Evolutionary conservation across 2,329 filamentous ascomycete species (phyloP).

Genomic region (Neofusicoccum parvum): DNA sequence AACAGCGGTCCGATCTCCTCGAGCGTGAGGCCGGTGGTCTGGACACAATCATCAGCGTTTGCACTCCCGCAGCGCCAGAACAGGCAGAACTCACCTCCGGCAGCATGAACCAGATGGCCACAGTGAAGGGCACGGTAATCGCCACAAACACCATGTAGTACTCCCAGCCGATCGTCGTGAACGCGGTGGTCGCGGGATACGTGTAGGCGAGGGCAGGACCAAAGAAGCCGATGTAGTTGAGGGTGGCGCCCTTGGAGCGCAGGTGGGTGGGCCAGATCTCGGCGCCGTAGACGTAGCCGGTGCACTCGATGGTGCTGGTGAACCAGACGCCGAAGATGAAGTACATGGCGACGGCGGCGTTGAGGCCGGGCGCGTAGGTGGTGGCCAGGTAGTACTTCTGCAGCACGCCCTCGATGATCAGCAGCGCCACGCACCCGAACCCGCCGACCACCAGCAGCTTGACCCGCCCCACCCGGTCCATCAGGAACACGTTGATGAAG

Average conservation of each 20-base stretch:
- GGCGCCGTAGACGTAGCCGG: slow-evolving; percentile 35
- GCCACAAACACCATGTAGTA: slow-evolving; percentile 35
- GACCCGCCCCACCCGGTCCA: slow-evolving; percentile 35
- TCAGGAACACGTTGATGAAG: slow-evolving; percentile 29
- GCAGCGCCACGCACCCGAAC: slow-evolving; percentile 26
- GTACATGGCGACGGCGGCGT: slow-evolving; percentile 26
- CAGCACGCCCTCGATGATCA: slow-evolving; percentile 29
- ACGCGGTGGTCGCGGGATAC: slow-evolving; percentile 23
- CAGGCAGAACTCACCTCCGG: slow-evolving; percentile 26
- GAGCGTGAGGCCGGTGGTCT: slow-evolving; percentile 32
- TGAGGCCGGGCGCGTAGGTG: slow-evolving; percentile 27
- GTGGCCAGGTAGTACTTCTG: slow-evolving; percentile 29
- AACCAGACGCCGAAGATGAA: slow-evolving; percentile 26
- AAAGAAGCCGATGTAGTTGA: slow-evolving; percentile 30
- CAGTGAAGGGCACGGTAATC: slow-evolving; percentile 28
- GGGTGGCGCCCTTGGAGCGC: slow-evolving; percentile 27
- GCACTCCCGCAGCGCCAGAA: too few relatives aligned
- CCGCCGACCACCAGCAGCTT: slow-evolving; percentile 29
- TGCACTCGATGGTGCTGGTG: slow-evolving; percentile 32
- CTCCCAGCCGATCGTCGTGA: slow-evolving; percentile 35
- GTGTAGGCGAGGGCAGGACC: slow-evolving; percentile 28
- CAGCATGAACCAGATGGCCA: slow-evolving; percentile 29
- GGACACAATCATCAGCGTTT: too few relatives aligned
- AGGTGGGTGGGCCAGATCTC: slow-evolving; percentile 41
- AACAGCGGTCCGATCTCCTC: slow-evolving; percentile 37